Evolutionary conservation across 2,329 filamentous ascomycete genomes (phyloP).

Genomic region (Leptographium galeiforme): DNA sequence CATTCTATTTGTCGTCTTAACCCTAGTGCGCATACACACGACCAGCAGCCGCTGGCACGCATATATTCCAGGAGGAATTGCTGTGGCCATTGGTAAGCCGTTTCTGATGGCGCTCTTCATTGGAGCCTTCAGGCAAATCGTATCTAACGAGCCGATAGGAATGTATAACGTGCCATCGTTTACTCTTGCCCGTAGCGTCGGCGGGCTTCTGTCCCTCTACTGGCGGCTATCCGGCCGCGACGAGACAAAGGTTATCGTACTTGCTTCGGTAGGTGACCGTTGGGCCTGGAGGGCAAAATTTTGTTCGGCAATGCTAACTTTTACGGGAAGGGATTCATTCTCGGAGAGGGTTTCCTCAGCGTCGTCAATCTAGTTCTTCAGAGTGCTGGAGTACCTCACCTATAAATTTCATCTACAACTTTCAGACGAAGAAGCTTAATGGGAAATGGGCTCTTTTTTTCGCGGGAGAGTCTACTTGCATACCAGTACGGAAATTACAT

Average conservation of each 20-base stretch:
- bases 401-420: neutral
- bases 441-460: too few species aligned
- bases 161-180: constrained; percentile 99
- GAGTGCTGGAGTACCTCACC: constrained; percentile 32
- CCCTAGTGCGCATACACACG: constrained; percentile 51
- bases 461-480: too few species aligned
- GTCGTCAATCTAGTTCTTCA: constrained; percentile 81
- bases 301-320: constrained; percentile 3
- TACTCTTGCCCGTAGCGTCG: constrained; percentile 74
- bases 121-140: too few species aligned
- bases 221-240: constrained; percentile 47
- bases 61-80: constrained; percentile 82
- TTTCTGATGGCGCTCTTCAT: neutral
- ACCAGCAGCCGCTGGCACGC: constrained; percentile 51
- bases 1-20: constrained; percentile 57
- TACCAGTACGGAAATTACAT: neutral
- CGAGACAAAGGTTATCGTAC: constrained; percentile 73
- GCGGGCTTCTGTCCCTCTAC: constrained; percentile 62
- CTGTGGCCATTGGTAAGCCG: constrained; percentile 68
- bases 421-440: too few species aligned
- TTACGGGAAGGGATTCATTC: constrained; percentile 56
- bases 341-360: constrained; percentile 84
- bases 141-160: constrained; percentile 29
- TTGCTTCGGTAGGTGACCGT: constrained; percentile 48
- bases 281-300: neutral